Base-by-base conservation (phyloP, 768 basidiomycete species). In the Cubamyces lactineus region DNA sequence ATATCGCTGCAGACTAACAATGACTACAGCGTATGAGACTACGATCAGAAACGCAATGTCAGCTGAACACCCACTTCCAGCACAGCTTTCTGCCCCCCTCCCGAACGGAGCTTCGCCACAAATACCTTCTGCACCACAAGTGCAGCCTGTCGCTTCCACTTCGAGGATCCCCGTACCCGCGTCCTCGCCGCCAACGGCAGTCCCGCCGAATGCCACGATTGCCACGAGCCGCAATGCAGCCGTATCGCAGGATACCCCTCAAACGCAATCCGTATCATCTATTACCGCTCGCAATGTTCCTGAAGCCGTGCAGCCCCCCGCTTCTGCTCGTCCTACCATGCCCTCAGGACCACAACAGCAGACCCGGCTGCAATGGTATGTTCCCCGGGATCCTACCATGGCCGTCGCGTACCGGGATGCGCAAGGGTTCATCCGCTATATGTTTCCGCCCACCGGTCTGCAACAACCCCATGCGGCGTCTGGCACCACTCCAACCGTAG, bases 401-500 rank as follows among this genome's bases (percentile, higher is more conserved):
- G 53, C 58, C 12, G 39, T 56, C 12, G 58, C 63, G 19, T 60
- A 45, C 34, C 53, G 58, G 19, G 53, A 56, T 12, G 34, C 7
- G 30, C 16, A 59, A 26, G 63, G 63, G 9, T 24, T 50, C 0
- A 52, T 63, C 4, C 62, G 38, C 9, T 63, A 53, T 28, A 49
- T 42, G 17, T 45, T 26, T n/a, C 50, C 38, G 23, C 21, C 50
- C 12, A 16, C 24, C 15, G 13, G 12, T 5, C 30, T n/a, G 34
- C 30, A n/a, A 15, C 9, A 39, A 4, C 38, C 47, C 5, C 21
- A 12, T 19, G 19, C 17, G 12, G n/a, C 11, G 12, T 46, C 45
- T 46, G 45, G 45, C 23, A 46, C 19, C 21, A 43, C 42, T 9
- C 42, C 42, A 5, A 43, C 42, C 6, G 9, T 16, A 15, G 19